These are phyloP conservation scores for Hippophae tibetana DNA, from an alignment of 306 rosid genomes.

Conservation along the genomic window DNA sequence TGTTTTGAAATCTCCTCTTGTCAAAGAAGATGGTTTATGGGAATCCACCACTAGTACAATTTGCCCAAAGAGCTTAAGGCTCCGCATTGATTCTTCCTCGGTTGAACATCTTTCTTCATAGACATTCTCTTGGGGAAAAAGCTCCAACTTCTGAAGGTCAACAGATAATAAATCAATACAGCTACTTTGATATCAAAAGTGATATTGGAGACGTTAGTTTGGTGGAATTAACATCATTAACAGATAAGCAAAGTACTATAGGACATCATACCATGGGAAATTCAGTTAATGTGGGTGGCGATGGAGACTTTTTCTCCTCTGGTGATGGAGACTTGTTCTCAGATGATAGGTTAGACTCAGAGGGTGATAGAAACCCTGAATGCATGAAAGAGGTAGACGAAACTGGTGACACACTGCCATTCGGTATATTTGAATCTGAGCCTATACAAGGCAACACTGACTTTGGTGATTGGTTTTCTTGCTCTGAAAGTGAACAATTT, in stretches of 20 bases:
- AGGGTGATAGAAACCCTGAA: conserved; percentile 11
- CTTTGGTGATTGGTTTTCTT: conserved; percentile 58
- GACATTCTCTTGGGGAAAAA: conserved; percentile 22
- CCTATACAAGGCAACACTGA: conserved; percentile 44
- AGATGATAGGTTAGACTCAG: conserved; percentile 27
- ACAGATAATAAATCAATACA: not conserved
- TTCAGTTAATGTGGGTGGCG: not conserved
- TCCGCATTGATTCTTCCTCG: conserved; percentile 32
- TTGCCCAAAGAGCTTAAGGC: conserved; percentile 68
- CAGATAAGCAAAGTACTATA: conserved; percentile 36
- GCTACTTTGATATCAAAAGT: too few relatives aligned
- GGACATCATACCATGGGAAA: conserved; percentile 19
- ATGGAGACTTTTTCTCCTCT: conserved; percentile 16
- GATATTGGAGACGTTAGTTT: too few relatives aligned
- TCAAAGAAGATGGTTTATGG: conserved; percentile 22
- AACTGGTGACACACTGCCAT: conserved; percentile 44
- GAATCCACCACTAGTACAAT: conserved; percentile 43
- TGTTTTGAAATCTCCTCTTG: conserved; percentile 19
- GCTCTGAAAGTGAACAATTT: conserved; percentile 37
- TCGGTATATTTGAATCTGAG: conserved; percentile 45
- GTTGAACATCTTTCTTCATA: conserved; percentile 23
- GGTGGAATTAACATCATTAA: not conserved
- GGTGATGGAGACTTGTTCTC: conserved; percentile 34
- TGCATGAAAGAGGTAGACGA: conserved; percentile 37
- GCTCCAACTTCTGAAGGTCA: conserved; percentile 37